Percentiles rank a stretch among this genome's conserved stretches.
These are phyloP conservation scores for Rhodotorula glutinis DNA, from an alignment of 1,284 basidiomycete species.

Conservation along the genomic window DNA sequence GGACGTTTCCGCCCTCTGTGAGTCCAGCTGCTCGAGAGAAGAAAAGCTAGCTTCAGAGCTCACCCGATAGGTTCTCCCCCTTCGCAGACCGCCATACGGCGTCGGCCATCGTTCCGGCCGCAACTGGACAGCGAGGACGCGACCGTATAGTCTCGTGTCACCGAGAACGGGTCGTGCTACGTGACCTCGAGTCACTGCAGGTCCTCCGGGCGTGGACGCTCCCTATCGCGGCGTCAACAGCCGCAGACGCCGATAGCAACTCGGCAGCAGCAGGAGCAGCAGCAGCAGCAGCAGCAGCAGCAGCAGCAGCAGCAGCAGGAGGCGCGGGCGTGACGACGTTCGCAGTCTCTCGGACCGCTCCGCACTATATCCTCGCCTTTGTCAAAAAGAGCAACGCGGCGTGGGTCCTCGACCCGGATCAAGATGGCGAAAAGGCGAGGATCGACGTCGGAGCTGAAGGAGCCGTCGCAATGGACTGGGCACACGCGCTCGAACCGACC, in stretches of 20 bases:
- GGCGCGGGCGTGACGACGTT: not conserved
- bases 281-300: not conserved
- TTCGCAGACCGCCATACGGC: slow-evolving; percentile 3
- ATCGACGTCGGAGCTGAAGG: slow-evolving; percentile 33
- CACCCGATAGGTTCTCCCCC: too few relatives aligned
- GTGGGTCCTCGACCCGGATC: slow-evolving; percentile 18
- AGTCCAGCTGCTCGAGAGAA: not conserved
- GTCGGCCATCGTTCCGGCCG: not conserved
- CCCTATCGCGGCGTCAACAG: not conserved
- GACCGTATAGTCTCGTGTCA: slow-evolving; percentile 15
- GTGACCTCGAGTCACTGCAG: slow-evolving; percentile 2
- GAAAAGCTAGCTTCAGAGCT: too few relatives aligned
- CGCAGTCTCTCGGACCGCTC: not conserved
- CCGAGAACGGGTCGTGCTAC: slow-evolving; percentile 19
- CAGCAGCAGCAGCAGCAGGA: not conserved
- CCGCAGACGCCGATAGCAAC: not conserved
- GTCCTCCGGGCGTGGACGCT: slow-evolving; percentile 31
- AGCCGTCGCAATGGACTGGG: slow-evolving; percentile 14
- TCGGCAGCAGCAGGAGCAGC: not conserved
- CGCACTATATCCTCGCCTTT: slow-evolving; percentile 12
- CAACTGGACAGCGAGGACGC: not conserved
- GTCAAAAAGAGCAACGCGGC: not conserved
- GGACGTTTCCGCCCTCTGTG: slow-evolving; percentile 28
- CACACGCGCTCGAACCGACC: not conserved
- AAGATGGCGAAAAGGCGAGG: slow-evolving; percentile 15